Evolutionary conservation across 176 grass and related monocot genomes (phyloP).

Genomic region (Triticum urartu): DNA sequence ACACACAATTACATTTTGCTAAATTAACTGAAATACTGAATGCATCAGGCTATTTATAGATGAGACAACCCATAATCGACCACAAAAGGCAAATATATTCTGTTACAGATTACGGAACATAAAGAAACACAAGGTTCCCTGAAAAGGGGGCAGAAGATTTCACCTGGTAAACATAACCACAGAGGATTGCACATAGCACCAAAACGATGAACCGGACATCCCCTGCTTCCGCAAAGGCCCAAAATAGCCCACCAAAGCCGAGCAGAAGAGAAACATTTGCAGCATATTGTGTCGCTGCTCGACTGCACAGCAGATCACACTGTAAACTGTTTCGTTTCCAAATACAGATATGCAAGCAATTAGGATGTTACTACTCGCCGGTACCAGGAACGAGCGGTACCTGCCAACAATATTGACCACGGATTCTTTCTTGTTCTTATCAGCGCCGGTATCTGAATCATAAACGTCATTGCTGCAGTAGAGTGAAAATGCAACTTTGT

Average conservation of each 20-base stretch:
- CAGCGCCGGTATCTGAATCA: constrained; percentile 70
- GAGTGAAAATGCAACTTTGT: too few species aligned
- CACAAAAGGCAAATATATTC: background rate
- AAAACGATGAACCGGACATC: constrained; percentile 70
- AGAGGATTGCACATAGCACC: constrained; percentile 71
- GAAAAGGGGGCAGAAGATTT: background rate
- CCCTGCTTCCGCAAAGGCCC: constrained; percentile 62
- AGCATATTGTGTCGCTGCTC: constrained; percentile 49
- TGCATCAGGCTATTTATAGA: background rate
- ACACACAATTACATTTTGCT: background rate
- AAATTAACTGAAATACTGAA: background rate
- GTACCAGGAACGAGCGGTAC: constrained; percentile 32
- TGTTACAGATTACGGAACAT: too few species aligned
- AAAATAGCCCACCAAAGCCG: constrained; percentile 61
- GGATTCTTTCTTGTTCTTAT: constrained; percentile 88
- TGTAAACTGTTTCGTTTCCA: background rate
- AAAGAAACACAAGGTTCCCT: background rate
- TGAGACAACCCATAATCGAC: background rate
- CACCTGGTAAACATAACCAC: constrained; percentile 95
- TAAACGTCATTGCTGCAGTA: background rate
- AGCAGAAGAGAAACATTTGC: constrained; percentile 68
- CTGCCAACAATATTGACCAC: constrained; percentile 89
- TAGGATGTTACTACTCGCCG: background rate
- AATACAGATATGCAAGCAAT: background rate
- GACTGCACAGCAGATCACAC: constrained; percentile 41